phyloP scores from a whole-genome alignment of 768 basidiomycete species.

The Chiua virens region DNA sequence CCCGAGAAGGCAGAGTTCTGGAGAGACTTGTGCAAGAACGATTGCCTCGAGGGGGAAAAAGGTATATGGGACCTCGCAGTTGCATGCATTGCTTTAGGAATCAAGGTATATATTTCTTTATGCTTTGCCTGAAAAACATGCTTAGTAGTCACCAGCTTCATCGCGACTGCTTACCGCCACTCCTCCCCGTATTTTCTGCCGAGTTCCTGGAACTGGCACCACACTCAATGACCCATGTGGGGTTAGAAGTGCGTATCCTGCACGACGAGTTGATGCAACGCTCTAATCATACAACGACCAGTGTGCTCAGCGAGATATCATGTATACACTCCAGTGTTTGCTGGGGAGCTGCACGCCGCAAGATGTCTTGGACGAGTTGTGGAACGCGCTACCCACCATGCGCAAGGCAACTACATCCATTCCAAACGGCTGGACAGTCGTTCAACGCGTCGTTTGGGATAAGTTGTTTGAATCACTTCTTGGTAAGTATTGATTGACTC shows the following conservation, averaged over 20 bases:
- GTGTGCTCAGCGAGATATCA: constrained; percentile 57
- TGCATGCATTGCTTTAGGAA: constrained; percentile 57
- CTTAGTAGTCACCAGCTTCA: constrained; percentile 45
- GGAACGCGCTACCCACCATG: constrained; percentile 54
- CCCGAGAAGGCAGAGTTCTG: constrained; percentile 23
- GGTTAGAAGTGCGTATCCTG: constrained; percentile 50
- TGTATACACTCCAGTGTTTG: constrained; percentile 45
- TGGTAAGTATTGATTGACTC: constrained; percentile 13
- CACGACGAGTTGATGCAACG: not conserved
- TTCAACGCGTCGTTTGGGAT: constrained; percentile 50
- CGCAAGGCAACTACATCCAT: constrained; percentile 36
- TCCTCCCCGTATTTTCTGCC: constrained; percentile 48
- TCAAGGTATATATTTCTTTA: constrained; percentile 46
- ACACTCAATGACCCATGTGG: constrained; percentile 42
- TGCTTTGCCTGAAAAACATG: not conserved
- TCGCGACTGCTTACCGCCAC: constrained; percentile 59
- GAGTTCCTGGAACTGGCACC: constrained; percentile 55
- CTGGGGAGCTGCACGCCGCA: constrained; percentile 55
- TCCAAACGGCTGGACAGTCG: constrained; percentile 46
- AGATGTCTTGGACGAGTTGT: constrained; percentile 55
- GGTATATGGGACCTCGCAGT: constrained; percentile 60
- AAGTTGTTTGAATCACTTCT: constrained; percentile 47
- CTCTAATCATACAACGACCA: constrained; percentile 19
- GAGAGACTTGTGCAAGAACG: constrained; percentile 1
- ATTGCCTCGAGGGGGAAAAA: not conserved